Evolutionary conservation across 1,284 basidiomycete species (phyloP).

Genomic region (Puccinia coronata): DNA sequence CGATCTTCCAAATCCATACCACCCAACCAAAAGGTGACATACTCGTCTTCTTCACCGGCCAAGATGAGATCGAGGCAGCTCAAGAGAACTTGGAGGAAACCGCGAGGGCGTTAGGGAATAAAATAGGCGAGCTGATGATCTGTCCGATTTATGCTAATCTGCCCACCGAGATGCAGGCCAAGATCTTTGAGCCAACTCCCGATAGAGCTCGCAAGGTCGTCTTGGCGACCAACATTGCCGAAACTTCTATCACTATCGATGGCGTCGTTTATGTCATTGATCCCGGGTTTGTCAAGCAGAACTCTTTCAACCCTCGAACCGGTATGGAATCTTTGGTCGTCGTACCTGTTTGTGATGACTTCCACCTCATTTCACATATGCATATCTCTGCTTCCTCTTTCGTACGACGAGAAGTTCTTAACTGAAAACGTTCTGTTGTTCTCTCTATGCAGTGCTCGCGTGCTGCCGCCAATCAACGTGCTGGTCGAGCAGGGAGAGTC

Average conservation of each 20-base stretch:
- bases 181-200: slow-evolving; percentile 98
- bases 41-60: slow-evolving; percentile 96
- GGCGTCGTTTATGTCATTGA: slow-evolving; percentile 98
- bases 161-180: slow-evolving; percentile 97
- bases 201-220: slow-evolving; percentile 90
- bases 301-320: slow-evolving; percentile 91
- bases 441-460: slow-evolving; percentile 74
- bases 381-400: not conserved
- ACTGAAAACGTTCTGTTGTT: not conserved
- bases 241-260: slow-evolving; percentile 96
- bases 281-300: slow-evolving; percentile 96
- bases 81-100: slow-evolving; percentile 91
- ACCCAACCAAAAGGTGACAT: slow-evolving; percentile 99
- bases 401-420: not conserved
- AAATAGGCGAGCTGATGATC: slow-evolving; percentile 88
- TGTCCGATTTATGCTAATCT: slow-evolving; percentile 98
- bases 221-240: slow-evolving; percentile 96
- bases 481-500: slow-evolving; percentile 93
- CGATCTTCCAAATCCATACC: slow-evolving; percentile 97
- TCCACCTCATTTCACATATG: not conserved
- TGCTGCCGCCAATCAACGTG: slow-evolving; percentile 94
- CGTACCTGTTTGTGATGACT: slow-evolving; percentile 71
- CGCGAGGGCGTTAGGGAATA: slow-evolving; percentile 88
- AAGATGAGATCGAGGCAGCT: slow-evolving; percentile 98
- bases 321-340: slow-evolving; percentile 94